Evolutionary conservation across 805 yeast genomes (phyloP).

Genomic region (Wickerhamomyces sydowiorum): DNA sequence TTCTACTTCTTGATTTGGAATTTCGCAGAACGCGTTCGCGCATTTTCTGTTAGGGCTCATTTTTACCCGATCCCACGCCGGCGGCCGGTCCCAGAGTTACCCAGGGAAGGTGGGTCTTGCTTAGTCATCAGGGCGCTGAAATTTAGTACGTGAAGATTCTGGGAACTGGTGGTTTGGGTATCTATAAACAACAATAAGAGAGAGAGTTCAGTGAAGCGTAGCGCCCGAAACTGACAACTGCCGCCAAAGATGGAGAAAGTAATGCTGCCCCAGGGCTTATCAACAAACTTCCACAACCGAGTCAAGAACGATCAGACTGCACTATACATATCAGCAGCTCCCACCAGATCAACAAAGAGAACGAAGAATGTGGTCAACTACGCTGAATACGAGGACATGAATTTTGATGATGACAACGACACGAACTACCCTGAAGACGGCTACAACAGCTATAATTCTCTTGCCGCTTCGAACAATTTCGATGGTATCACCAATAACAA

Average conservation of each 20-base stretch:
- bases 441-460: background rate
- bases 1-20: background rate
- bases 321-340: slow-evolving; percentile 64
- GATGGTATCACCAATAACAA: slow-evolving; percentile 6
- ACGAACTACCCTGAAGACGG: slow-evolving; percentile 16
- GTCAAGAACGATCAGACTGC: slow-evolving; percentile 71
- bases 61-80: too few relatives aligned
- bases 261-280: slow-evolving; percentile 66
- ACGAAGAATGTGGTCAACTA: slow-evolving; percentile 68
- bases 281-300: slow-evolving; percentile 70
- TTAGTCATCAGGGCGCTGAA: background rate
- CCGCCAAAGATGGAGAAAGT: slow-evolving; percentile 23
- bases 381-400: slow-evolving; percentile 74
- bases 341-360: slow-evolving; percentile 74
- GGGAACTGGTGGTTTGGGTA: background rate
- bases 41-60: background rate
- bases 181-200: too few relatives aligned
- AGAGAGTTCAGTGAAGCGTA: too few relatives aligned
- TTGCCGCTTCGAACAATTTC: background rate
- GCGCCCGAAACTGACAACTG: too few relatives aligned
- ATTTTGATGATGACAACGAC: slow-evolving; percentile 47
- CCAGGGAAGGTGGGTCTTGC: too few relatives aligned
- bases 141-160: background rate
- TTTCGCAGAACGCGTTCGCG: background rate
- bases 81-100: too few relatives aligned